Evolutionary conservation across 2,329 filamentous ascomycete species (phyloP).

Genomic region (Bipolaris cookei): DNA sequence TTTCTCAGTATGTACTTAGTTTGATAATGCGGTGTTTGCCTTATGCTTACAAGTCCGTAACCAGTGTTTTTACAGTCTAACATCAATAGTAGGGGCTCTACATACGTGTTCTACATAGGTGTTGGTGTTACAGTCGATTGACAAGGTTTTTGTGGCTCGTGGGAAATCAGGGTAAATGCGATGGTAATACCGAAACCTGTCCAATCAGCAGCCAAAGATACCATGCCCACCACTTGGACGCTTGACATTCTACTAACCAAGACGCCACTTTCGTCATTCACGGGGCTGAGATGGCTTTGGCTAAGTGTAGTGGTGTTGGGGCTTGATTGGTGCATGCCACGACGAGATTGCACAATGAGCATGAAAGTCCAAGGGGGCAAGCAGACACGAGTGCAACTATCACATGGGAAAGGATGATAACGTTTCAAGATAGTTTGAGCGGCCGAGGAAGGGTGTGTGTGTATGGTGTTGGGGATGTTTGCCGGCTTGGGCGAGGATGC

Average conservation of each 20-base stretch:
- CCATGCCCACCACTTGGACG: neutral
- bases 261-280: neutral
- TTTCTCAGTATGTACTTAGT: neutral
- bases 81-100: neutral
- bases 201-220: neutral
- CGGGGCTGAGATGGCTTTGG: neutral
- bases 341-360: neutral
- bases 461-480: neutral
- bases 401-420: neutral
- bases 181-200: neutral
- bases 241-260: neutral
- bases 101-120: too few relatives aligned
- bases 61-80: neutral
- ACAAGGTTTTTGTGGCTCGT: neutral
- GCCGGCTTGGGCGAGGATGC: neutral
- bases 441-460: neutral
- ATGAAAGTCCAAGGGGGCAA: neutral
- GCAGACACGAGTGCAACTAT: neutral
- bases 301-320: neutral
- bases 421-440: neutral
- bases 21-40: neutral
- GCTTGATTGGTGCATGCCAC: neutral
- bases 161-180: neutral
- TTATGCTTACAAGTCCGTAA: neutral
- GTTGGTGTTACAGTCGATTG: neutral